Evolutionary conservation across 129 eudicot species (phyloP), one percentile per base, ranked within the genome.

Genomic region (Chrysanthemum seticuspe): DNA sequence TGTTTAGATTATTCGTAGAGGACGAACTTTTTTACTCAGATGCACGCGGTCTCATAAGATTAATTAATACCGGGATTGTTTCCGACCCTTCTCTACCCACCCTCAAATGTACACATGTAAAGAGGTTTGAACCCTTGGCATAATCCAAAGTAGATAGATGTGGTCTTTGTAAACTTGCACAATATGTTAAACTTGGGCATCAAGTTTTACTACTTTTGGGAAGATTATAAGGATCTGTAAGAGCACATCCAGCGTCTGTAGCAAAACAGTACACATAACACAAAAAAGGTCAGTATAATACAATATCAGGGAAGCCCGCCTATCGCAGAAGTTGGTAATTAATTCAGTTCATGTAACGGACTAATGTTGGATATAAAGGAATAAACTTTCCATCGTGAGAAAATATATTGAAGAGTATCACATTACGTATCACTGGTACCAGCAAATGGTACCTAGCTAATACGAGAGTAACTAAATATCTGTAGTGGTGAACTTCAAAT

Each of bases 171-270:
- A 4, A 34, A 34, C 40, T 34, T 34, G 40, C 7, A 34, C 40
- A 34, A 34, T 34, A 5, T 34, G 40, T 34, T 34, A 34, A 29
- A 34, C 40, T 34, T 34, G 40, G 40, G 7, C 40, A 34, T 34
- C 40, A 34, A 34, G 40, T 34, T 34, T 34, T 34, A 34, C 31
- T 65, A 88, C 83, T 78, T 95, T 91, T 9, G 99, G 99, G 76
- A 86, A 95, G 13, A 88, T 83, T 15, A 86, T 72, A 66, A 95
- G 99, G 53, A 91, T 85, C 83, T 88, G 94, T 58, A 95, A 81
- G 16, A 95, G 91, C 66, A 95, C 87, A 67, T 95, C 97, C 86
- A 95, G 81, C 5, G 97, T 90, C 99, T 95, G 72, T 65, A 73
- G 4, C 34, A 63, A 53, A 73, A 65, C n/a, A 65, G 73, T 36